Conservation (phyloP, 2,329 filamentous ascomycete species). For the Hawksworthiomyces lignivorus region DNA sequence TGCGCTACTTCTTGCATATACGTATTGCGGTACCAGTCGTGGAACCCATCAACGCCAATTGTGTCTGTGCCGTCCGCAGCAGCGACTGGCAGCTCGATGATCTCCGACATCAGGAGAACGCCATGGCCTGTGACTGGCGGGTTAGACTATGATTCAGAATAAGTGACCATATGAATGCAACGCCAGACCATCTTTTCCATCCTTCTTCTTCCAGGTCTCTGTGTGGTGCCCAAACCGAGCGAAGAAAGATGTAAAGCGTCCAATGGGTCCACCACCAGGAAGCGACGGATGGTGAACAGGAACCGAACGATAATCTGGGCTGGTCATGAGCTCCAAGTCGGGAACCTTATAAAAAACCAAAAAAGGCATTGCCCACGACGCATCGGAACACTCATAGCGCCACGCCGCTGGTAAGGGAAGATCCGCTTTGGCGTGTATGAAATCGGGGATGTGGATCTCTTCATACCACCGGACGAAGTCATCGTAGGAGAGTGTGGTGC, state of each 20-base stretch:
- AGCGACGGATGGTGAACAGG: conserved; percentile 12
- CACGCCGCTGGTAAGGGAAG: conserved; percentile 14
- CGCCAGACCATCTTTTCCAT: too few relatives aligned
- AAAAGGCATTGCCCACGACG: conserved; percentile 7
- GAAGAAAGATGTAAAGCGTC: conserved; percentile 10
- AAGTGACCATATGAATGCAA: too few relatives aligned
- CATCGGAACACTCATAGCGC: conserved; percentile 13
- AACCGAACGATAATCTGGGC: conserved; percentile 11
- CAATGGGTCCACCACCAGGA: conserved; percentile 15
- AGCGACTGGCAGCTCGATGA: too few relatives aligned
- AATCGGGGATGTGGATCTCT: conserved; percentile 17
- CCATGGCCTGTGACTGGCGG: too few relatives aligned
- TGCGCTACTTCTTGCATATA: too few relatives aligned
- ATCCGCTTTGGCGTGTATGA: conserved; percentile 14
- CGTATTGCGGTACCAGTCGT: too few relatives aligned
- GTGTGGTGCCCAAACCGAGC: conserved; percentile 8
- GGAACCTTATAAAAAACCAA: conserved; percentile 14
- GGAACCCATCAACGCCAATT: too few relatives aligned
- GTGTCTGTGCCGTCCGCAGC: too few relatives aligned
- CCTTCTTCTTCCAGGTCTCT: too few relatives aligned
- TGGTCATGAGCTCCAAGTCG: background rate
- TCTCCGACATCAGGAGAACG: too few relatives aligned
- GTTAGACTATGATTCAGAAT: too few relatives aligned
- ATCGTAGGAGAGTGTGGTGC: conserved; percentile 7
- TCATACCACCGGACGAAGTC: conserved; percentile 16